Percentiles rank a stretch among this genome's conserved stretches.
These are phyloP conservation scores for Leucoagaricus sp. DNA, from an alignment of 1,284 basidiomycete genomes.

Conservation along the genomic window DNA sequence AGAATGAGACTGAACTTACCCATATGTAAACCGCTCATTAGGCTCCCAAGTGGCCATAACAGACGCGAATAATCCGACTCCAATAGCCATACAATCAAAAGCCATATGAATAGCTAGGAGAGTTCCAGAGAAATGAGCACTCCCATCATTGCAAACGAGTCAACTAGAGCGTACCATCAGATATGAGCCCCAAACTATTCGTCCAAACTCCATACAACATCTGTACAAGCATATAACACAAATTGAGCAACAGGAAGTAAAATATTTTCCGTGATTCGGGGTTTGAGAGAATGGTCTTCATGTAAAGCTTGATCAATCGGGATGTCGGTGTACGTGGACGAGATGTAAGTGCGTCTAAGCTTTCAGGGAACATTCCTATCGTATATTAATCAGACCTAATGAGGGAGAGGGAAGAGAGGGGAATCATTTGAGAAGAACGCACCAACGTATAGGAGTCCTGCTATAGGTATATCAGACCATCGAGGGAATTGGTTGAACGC, in stretches of 20 bases:
- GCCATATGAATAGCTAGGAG: slow-evolving; percentile 96
- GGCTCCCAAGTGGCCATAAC: slow-evolving; percentile 98
- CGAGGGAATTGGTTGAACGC: slow-evolving; percentile 55
- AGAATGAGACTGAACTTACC: slow-evolving; percentile 56
- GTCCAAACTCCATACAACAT: slow-evolving; percentile 98
- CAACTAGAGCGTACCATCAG: slow-evolving; percentile 74
- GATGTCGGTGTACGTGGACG: slow-evolving; percentile 56
- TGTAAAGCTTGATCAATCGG: slow-evolving; percentile 67
- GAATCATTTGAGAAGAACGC: slow-evolving; percentile 25
- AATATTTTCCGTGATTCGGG: slow-evolving; percentile 95
- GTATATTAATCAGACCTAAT: not conserved
- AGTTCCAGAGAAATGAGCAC: slow-evolving; percentile 1
- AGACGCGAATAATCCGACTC: slow-evolving; percentile 92
- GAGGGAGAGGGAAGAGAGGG: not conserved
- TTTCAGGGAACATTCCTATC: slow-evolving; percentile 58
- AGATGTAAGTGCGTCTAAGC: slow-evolving; percentile 42
- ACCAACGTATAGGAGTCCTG: slow-evolving; percentile 61
- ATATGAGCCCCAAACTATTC: slow-evolving; percentile 95
- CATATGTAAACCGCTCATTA: slow-evolving; percentile 94
- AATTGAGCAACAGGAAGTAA: slow-evolving; percentile 93
- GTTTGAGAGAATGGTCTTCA: slow-evolving; percentile 89
- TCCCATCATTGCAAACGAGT: slow-evolving; percentile 1
- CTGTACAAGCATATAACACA: slow-evolving; percentile 95
- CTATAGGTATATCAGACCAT: slow-evolving; percentile 56
- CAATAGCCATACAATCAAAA: slow-evolving; percentile 98